Base-by-base conservation (phyloP, 2,329 filamentous ascomycete species). In the Fusarium fujikuroi region DNA sequence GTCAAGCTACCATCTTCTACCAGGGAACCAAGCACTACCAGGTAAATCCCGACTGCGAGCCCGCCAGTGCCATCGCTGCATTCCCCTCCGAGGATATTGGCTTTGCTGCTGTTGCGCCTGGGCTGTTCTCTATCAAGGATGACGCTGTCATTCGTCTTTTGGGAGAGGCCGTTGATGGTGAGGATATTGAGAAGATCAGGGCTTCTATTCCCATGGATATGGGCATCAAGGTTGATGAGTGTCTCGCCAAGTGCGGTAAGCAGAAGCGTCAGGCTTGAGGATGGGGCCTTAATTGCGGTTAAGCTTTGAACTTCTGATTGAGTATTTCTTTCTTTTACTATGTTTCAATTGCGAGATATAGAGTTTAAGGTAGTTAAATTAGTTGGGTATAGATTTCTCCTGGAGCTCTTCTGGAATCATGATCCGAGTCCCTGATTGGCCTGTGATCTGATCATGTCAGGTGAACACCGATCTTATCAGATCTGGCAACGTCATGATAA, bases 21-120 rank as follows among this genome's bases (percentile, higher is more conserved):
- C 84, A 86, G 77, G 88, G 88, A 25, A 82, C 84, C 7, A 78
- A 89, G 34, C 88, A 90, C 79, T 86, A 84, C 21, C 86, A 89
- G 76, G 87, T 85, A 79, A 90, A 90, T 79, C 86, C 87, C 1
- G 81, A 85, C 69, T 90, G 88, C 79, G 81, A 83, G 46, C 76
- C 83, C 47, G 85, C 84, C 60, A 80, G 82, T 19, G 88, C 88
- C 72, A 81, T 88, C 34, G 86, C 87, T 8, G 80, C 82, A 42
- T 88, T 88, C 75, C 81, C 82, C 25, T 77, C 76, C n/a, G 87
- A 89, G 77, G 87, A 89, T 76, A 84, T 85, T 21, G 87, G 87
- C 42, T 80, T 84, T 28, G 82, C 84, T 63, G 84, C 85, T 74
- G 78, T 85, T 60, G 84, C 85, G 43, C 83, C 88, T 75, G 84